These are phyloP conservation scores for Cutaneotrichosporon sp. DNA, from an alignment of 1,284 basidiomycete species.

Conservation along the genomic window DNA sequence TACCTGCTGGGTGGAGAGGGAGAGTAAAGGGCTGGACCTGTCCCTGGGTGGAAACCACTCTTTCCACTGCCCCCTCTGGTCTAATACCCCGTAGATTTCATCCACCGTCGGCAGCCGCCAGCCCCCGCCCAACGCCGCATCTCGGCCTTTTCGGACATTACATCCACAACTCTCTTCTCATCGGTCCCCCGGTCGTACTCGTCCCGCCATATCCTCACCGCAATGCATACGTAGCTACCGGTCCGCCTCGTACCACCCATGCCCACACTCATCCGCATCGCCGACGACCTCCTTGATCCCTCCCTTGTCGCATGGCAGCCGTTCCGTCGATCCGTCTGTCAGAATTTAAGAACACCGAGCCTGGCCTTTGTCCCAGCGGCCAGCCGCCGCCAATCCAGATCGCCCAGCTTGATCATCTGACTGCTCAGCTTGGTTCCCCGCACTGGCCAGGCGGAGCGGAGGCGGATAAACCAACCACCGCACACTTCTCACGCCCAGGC, in stretches of 20 bases:
- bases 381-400: neutral
- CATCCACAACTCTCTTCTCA: neutral
- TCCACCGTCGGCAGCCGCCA: conserved; percentile 4
- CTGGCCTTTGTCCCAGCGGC: neutral
- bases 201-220: neutral
- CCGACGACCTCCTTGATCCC: neutral
- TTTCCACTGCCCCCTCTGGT: neutral
- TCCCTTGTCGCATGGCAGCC: neutral
- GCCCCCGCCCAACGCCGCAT: neutral
- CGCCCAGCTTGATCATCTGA: neutral
- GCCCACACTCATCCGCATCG: neutral
- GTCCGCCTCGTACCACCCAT: neutral
- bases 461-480: neutral
- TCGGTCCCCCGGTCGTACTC: conserved; percentile 6
- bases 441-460: neutral
- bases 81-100: neutral
- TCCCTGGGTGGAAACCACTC: neutral
- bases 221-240: neutral
- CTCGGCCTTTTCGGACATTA: conserved; percentile 8
- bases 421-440: neutral
- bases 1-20: no score
- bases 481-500: neutral
- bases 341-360: neutral
- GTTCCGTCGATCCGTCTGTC: neutral
- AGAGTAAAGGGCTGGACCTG: neutral